phyloP scores from a whole-genome alignment of 768 basidiomycete species.

The Mycena filopes region DNA sequence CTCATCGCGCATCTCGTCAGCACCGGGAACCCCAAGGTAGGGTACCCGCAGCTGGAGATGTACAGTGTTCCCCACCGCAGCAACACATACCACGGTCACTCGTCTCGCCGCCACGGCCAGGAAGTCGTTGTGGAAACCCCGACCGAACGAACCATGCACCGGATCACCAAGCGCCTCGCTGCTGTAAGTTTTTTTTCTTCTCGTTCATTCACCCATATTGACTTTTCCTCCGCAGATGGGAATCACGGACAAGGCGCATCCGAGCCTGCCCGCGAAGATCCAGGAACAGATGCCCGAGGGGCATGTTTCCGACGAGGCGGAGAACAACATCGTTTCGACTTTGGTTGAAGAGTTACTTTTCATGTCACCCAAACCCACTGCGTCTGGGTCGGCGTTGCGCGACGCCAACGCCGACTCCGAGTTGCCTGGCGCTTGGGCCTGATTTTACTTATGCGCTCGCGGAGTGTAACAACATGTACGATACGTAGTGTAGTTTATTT shows the following conservation, averaged over 20 bases:
- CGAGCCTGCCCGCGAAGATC: slow-evolving; percentile 62
- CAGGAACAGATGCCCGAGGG: slow-evolving; percentile 60
- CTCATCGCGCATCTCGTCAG: slow-evolving; percentile 62
- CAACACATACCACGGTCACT: slow-evolving; percentile 52
- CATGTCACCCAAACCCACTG: slow-evolving; percentile 48
- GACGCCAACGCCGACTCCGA: slow-evolving; percentile 42
- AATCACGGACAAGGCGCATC: slow-evolving; percentile 69
- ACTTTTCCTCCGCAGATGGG: slow-evolving; percentile 67
- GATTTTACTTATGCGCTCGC: not conserved
- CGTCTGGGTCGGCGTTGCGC: slow-evolving; percentile 48
- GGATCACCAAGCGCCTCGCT: slow-evolving; percentile 67
- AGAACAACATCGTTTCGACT: slow-evolving; percentile 74
- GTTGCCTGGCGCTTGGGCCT: slow-evolving; percentile 59
- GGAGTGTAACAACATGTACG: not conserved
- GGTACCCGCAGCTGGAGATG: slow-evolving; percentile 73
- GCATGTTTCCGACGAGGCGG: slow-evolving; percentile 60
- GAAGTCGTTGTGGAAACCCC: slow-evolving; percentile 45
- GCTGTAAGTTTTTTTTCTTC: slow-evolving; percentile 59
- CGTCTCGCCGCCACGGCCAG: slow-evolving; percentile 37
- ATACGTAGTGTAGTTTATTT: slow-evolving; percentile 21
- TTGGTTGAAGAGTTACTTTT: slow-evolving; percentile 69
- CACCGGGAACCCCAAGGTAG: slow-evolving; percentile 60
- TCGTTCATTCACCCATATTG: not conserved
- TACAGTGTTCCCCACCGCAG: slow-evolving; percentile 63
- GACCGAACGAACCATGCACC: slow-evolving; percentile 53